Base-by-base conservation (phyloP, 768 basidiomycete species). In the Lepiota brunneoincarnata region DNA sequence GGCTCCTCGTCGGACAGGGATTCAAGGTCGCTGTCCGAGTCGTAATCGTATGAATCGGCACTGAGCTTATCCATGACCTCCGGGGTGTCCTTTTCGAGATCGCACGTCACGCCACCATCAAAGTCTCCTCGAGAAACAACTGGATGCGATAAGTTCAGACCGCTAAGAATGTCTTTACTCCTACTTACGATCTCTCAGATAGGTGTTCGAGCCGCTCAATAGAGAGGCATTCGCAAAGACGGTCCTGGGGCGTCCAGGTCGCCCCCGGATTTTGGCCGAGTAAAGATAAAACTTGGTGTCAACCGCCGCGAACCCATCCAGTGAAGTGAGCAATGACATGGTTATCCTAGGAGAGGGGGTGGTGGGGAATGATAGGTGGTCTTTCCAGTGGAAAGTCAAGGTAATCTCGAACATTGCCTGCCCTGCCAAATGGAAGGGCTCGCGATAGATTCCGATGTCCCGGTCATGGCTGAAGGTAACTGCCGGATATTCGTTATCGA, bases 231-330 rank as follows among this genome's bases (percentile, higher is more conserved):
- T 57, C 1, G 37, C 56, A 21, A 26, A 57, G 6, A 57, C 28
- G 7, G 49, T 20, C 10, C 50, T 42, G 14, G 50, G 46, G 10
- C 35, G 28, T 39, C 47, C 56, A 4, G 34, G 18, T 18, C 21
- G 42, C 12, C 38, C 36, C 6, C 26, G 17, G 36, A 51, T 18
- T 15, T 49, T 39, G 45, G 39, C 45, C 1, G 54, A 55, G 15
- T 42, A 36, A 15, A 55, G 56, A 15, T 48, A 57, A 34, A 57
- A 57, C 34, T 57, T 57, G 6, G 46, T 44, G 31, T 57, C 51
- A 2, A 52, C 48, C 31, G 31, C 17, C 11, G 31, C 17, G 20
- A 31, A 35, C 4, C 50, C 50, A 21, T 51, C 50, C 11, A 50
- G 49, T 9, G 49, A 50, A n/a, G 40, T 20, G 9, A 35, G 5